Conservation (phyloP, 495 filamentous ascomycete genomes). For the Neurospora sp. region DNA sequence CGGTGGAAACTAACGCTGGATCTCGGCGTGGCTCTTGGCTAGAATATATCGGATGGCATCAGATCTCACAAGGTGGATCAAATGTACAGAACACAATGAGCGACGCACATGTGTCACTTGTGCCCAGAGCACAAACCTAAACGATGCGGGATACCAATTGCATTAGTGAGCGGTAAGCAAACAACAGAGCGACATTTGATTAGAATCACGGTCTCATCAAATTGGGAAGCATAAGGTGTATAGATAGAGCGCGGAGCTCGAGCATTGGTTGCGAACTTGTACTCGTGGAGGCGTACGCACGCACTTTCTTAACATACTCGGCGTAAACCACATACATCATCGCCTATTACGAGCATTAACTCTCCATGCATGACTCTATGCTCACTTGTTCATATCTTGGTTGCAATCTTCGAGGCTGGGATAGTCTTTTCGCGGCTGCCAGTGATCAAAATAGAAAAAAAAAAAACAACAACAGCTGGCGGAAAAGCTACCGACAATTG, state of each 20-base stretch:
- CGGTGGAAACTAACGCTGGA: neutral
- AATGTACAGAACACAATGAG: neutral
- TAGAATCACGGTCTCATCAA: neutral
- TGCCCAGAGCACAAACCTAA: neutral
- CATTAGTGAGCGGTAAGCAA: neutral
- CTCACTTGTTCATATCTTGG: neutral
- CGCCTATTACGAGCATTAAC: neutral
- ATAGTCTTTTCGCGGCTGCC: neutral
- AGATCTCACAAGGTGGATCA: neutral
- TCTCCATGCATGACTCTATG: neutral
- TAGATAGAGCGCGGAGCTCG: neutral
- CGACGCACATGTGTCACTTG: neutral
- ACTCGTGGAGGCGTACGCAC: neutral
- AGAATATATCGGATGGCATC: neutral
- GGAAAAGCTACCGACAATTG: neutral
- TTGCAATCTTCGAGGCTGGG: neutral
- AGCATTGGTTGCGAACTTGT: neutral
- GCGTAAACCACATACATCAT: neutral
- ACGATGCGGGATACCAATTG: neutral
- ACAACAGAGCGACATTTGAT: neutral
- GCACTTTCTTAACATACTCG: neutral
- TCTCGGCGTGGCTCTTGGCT: neutral
- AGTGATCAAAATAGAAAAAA: neutral
- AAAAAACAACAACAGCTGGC: neutral
- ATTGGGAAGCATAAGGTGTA: neutral